phyloP scores from a whole-genome alignment of 192 early-diverging fungal species.

The Pecoramyces ruminantium region DNA sequence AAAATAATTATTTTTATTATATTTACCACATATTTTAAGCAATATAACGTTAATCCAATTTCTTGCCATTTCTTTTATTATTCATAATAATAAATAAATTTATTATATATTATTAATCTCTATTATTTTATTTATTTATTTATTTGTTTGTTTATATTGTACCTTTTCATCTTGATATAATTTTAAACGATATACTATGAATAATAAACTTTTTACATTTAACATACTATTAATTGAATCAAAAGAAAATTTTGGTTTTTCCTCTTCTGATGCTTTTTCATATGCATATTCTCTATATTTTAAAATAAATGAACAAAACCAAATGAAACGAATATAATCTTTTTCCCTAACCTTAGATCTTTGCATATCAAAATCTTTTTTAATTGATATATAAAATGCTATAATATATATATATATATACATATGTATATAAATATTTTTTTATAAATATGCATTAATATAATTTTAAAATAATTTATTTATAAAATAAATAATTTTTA shows the following conservation, averaged over 20 bases:
- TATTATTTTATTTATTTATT: no score
- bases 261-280: constrained; percentile 3
- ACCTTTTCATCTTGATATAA: constrained; percentile 17
- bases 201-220: constrained; percentile 12
- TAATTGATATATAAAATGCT: constrained; percentile 15
- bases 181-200: constrained; percentile 13
- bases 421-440: no score
- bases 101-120: no score
- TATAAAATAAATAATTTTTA: no score
- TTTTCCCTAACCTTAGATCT: constrained; percentile 11
- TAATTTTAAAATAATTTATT: no score
- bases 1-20: neutral
- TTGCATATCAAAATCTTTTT: constrained; percentile 21
- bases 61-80: constrained; percentile 28
- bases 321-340: constrained; percentile 13
- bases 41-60: constrained; percentile 28
- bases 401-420: neutral
- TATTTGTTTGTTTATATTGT: neutral
- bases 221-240: constrained; percentile 20
- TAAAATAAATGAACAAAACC: constrained; percentile 18
- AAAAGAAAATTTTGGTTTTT: constrained; percentile 9
- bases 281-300: constrained; percentile 4
- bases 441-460: no score
- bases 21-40: constrained; percentile 43
- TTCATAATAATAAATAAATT: no score